Evolutionary conservation across 78 protist genomes (phyloP), one percentile per base, ranked within the genome.

Genomic region (Chrysochromulina parva): DNA sequence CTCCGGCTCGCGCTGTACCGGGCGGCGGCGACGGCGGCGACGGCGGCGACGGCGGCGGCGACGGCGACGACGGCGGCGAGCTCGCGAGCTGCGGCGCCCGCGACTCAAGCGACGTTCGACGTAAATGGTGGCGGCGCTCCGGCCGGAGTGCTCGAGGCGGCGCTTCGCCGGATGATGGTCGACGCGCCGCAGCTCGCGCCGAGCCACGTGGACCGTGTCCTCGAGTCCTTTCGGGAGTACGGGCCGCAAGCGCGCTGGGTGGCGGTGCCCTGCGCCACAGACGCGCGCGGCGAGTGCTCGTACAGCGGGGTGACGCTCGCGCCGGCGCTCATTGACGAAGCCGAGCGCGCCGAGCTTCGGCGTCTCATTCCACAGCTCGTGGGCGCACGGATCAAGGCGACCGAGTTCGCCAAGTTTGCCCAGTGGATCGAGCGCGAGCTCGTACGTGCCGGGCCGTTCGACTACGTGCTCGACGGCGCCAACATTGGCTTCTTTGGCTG

Each of bases 401-500:
- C 48, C 13, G n/a, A 7, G 57, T 74, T 50, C 58, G 3, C 3
- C 24, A 14, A 48, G 57, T 74, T 66, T 7, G 24, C 5, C 24
- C 11, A 26, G 3, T 66, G 73, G 73, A 26, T 66, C 73, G 73
- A 14, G 47, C 47, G 47, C 47, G 52, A 50, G 52, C 7, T 11
- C 53, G 20, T 13, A 3, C 22, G 26, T 14, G 13, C 2, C 28
- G 58, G 58, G 26, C 86, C 86, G 48, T 78, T 3, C 24, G 86
- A 78, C 62, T 53, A 22, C 22, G 62, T 78, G 48, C 10, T 78
- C 86, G 86, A 78, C 62, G 86, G 24, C 13, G 86, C 86, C 6
- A 78, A 78, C 62, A 19, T 78, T 11, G 86, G 86, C 28, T 78
- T 50, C 60, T 78, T 50, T 62, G 86, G 86, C 24, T 13, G 53